These are phyloP conservation scores for Trametes cingulata DNA, from an alignment of 768 basidiomycete genomes.

Conservation along the genomic window DNA sequence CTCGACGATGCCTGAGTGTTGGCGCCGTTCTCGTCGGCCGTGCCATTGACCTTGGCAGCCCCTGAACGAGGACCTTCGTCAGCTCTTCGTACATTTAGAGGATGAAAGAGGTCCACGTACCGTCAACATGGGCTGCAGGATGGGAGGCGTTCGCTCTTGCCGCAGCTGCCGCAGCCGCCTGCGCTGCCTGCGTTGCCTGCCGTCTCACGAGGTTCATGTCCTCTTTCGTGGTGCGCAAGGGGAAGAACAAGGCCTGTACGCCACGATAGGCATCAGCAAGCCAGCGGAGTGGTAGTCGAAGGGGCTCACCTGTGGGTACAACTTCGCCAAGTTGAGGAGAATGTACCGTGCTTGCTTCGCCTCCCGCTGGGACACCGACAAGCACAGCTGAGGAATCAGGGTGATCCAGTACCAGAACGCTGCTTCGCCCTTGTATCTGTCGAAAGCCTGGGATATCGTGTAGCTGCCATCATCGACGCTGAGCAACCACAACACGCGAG, in stretches of 20 bases:
- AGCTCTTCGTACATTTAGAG: too few relatives aligned
- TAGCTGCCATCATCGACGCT: constrained; percentile 82
- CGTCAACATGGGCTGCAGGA: constrained; percentile 4
- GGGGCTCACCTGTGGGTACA: constrained; percentile 81
- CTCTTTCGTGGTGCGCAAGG: constrained; percentile 80
- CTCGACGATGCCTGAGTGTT: constrained; percentile 34
- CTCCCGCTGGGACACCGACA: constrained; percentile 89
- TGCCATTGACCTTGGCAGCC: constrained; percentile 1
- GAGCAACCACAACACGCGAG: constrained; percentile 94
- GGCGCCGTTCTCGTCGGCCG: constrained; percentile 2
- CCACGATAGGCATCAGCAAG: background rate
- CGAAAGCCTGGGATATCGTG: constrained; percentile 79
- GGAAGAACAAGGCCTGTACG: constrained; percentile 89
- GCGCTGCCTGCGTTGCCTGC: constrained; percentile 33
- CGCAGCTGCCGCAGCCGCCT: constrained; percentile 9
- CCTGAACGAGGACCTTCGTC: background rate
- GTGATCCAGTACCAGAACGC: constrained; percentile 99
- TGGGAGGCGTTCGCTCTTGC: constrained; percentile 3
- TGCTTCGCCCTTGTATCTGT: constrained; percentile 93
- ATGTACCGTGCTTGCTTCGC: constrained; percentile 91
- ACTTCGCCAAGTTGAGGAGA: constrained; percentile 84
- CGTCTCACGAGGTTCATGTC: constrained; percentile 56
- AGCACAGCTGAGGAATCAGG: constrained; percentile 88
- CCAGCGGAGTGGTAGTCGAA: background rate
- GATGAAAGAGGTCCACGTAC: background rate